These are phyloP conservation scores for Fusarium sp. DNA, from an alignment of 2,329 filamentous ascomycete genomes.

Conservation along the genomic window DNA sequence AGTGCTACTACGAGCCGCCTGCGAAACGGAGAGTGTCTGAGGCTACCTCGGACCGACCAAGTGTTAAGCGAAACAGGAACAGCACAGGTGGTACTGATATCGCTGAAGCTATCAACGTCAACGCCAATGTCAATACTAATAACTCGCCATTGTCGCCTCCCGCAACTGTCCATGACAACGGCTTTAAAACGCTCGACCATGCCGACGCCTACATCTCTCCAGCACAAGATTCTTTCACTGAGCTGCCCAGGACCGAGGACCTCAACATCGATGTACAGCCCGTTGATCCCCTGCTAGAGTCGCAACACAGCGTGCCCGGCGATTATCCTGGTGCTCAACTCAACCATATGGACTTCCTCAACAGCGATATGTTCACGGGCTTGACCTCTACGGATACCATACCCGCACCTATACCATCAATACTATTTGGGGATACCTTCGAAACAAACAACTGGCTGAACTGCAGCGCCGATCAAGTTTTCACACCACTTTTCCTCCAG, in stretches of 20 bases:
- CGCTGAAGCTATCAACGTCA: not conserved
- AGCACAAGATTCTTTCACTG: not conserved
- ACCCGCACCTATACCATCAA: not conserved
- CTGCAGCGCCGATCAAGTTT: not conserved
- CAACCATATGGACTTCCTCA: not conserved
- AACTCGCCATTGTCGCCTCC: constrained; percentile 10
- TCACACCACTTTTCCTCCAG: not conserved
- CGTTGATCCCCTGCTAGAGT: not conserved
- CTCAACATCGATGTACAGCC: not conserved
- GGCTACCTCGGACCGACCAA: not conserved
- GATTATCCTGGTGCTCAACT: not conserved
- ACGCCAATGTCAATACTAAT: not conserved
- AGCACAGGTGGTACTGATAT: rapidly evolving
- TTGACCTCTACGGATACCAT: not conserved
- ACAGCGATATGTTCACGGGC: not conserved
- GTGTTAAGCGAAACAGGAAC: not conserved
- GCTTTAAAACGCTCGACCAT: not conserved
- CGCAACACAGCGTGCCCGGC: not conserved
- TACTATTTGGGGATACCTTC: not conserved
- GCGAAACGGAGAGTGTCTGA: constrained; percentile 17
- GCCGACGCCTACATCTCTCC: not conserved
- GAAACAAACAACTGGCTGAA: not conserved
- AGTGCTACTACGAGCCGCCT: constrained; percentile 13
- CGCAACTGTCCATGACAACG: not conserved
- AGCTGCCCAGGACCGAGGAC: not conserved